Conservation (phyloP, 1,284 basidiomycete genomes). For the Stereum hirsutum region DNA sequence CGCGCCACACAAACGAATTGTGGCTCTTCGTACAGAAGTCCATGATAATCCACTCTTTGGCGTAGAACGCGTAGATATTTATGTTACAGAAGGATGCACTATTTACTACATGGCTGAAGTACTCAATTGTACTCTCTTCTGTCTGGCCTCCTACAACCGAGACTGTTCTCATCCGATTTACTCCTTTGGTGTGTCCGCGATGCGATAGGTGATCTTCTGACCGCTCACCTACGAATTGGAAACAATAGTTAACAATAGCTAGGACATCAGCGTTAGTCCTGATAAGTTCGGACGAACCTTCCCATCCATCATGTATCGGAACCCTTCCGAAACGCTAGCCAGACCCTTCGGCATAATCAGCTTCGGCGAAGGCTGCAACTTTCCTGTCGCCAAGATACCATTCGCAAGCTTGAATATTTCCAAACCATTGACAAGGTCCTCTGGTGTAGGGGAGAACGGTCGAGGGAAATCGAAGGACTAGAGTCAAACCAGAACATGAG, state of each 20-base stretch:
- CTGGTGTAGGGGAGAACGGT: neutral
- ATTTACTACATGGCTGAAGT: no score
- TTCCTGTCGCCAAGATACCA: neutral
- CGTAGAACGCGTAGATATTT: no score
- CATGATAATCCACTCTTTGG: no score
- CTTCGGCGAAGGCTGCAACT: constrained; percentile 1
- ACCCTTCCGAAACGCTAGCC: constrained; percentile 1
- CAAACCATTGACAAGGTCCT: neutral
- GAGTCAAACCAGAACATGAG: no score
- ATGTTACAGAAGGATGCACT: no score
- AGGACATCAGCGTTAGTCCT: neutral
- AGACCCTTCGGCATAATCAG: neutral
- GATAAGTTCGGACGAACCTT: constrained; percentile 1
- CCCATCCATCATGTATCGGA: constrained; percentile 6
- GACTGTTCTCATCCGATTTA: no score
- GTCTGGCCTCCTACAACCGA: no score
- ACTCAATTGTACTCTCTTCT: no score
- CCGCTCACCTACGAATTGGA: constrained; percentile 3
- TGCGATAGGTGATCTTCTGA: constrained; percentile 8
- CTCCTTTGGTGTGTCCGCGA: constrained; percentile 6
- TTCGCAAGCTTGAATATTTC: constrained; percentile 3
- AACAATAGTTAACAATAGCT: neutral
- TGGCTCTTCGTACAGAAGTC: no score
- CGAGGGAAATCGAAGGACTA: constrained; percentile 1
- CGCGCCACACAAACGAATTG: no score